Evolutionary conservation across 208 protist species (phyloP).

Genomic region (Tritrichomonas foetus): DNA sequence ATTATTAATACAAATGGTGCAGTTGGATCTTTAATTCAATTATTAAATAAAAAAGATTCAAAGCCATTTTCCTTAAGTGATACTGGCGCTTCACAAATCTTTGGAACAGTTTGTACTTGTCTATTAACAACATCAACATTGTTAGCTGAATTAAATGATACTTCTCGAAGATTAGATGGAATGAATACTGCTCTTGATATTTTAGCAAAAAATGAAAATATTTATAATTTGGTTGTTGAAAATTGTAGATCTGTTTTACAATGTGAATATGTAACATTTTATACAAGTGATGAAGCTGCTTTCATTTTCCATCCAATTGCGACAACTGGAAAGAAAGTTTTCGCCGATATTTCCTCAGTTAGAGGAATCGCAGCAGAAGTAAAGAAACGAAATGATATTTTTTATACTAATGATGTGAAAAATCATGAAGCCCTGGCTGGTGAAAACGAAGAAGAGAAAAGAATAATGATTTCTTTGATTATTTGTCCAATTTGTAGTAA

Average conservation of each 20-base stretch:
- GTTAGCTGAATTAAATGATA: neutral
- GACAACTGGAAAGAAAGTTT: too few relatives aligned
- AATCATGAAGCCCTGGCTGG: neutral
- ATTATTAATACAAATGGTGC: neutral
- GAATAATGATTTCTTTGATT: neutral
- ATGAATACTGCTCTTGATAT: neutral
- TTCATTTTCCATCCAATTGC: too few relatives aligned
- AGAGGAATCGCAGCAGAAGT: too few relatives aligned
- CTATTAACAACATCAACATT: neutral
- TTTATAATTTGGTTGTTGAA: neutral
- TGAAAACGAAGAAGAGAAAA: neutral
- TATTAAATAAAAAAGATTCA: neutral
- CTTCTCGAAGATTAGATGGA: too few relatives aligned
- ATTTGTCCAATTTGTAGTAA: neutral
- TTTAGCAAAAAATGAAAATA: neutral
- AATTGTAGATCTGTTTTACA: too few relatives aligned
- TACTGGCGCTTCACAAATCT: neutral
- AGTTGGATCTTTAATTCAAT: neutral
- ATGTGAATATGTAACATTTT: too few relatives aligned
- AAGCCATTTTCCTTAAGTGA: slow-evolving; percentile 2
- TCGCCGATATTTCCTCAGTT: too few relatives aligned
- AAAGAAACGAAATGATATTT: too few relatives aligned
- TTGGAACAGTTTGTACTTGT: neutral
- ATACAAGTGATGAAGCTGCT: too few relatives aligned
- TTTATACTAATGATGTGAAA: neutral